These are phyloP conservation scores for Raphanus sativus DNA, from an alignment of 345 rosid genomes.

Conservation along the genomic window DNA sequence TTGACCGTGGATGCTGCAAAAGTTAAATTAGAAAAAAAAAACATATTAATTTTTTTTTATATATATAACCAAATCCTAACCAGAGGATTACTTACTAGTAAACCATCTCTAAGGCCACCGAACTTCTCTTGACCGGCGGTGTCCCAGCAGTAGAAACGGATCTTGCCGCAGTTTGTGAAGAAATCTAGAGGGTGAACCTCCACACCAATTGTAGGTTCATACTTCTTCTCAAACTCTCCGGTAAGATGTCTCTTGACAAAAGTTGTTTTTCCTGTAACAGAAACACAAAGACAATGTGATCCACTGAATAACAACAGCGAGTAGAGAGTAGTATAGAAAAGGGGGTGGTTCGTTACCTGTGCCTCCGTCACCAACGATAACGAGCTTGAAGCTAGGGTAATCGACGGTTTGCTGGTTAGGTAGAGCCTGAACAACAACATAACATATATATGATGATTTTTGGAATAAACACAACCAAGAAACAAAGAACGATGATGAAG, in stretches of 20 bases:
- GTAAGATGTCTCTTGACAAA: conserved; percentile 91
- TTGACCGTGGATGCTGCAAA: conserved; percentile 91
- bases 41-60: background rate
- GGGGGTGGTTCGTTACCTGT: conserved; percentile 52
- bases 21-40: background rate
- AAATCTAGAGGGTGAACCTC: conserved; percentile 96
- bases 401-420: conserved; percentile 68
- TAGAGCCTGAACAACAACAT: conserved; percentile 51
- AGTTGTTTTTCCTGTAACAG: conserved; percentile 78
- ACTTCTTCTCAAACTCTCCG: conserved; percentile 95
- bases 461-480: background rate
- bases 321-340: background rate
- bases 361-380: conserved; percentile 91
- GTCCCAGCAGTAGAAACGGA: conserved; percentile 96
- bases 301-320: background rate
- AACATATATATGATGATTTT: background rate
- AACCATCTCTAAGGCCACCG: conserved; percentile 95
- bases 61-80: background rate
- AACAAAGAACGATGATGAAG: background rate
- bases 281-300: background rate
- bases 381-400: conserved; percentile 89
- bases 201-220: conserved; percentile 95
- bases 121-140: conserved; percentile 98
- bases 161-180: conserved; percentile 86
- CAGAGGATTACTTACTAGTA: conserved; percentile 77